A percentile compares a stretch with the other conserved stretches of the same genome.
Conservation (phyloP, 257 asterid genomes). For the Primulina eburnea region DNA sequence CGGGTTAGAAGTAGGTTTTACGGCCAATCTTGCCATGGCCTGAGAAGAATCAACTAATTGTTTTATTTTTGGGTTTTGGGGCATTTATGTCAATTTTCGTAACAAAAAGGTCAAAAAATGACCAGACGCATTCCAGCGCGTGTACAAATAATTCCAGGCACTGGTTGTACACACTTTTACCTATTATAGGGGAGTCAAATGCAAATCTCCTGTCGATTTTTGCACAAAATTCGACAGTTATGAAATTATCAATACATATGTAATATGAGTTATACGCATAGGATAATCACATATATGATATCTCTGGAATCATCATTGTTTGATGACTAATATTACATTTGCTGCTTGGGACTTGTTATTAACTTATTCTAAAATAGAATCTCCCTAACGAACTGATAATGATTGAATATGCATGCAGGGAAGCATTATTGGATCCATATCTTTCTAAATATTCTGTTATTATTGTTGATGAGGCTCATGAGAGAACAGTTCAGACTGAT, state of each 20-base stretch:
- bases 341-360: slow-evolving; percentile 14
- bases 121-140: too few relatives aligned
- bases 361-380: slow-evolving; percentile 3
- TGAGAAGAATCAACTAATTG: too few relatives aligned
- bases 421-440: slow-evolving; percentile 82
- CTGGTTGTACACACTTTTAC: too few relatives aligned
- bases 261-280: too few relatives aligned
- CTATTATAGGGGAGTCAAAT: too few relatives aligned
- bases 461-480: slow-evolving; percentile 96
- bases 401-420: slow-evolving; percentile 50
- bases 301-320: background rate
- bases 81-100: too few relatives aligned
- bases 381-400: slow-evolving; percentile 17
- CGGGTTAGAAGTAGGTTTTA: too few relatives aligned
- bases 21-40: too few relatives aligned
- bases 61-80: too few relatives aligned
- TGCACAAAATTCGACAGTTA: background rate
- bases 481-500: slow-evolving; percentile 97
- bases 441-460: slow-evolving; percentile 90
- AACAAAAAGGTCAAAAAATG: too few relatives aligned
- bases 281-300: background rate
- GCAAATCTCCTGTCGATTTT: too few relatives aligned
- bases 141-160: too few relatives aligned
- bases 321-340: slow-evolving; percentile 1
- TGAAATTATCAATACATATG: background rate